Base-by-base conservation (phyloP, 31 red algal species). In the Endocladia muricata region DNA sequence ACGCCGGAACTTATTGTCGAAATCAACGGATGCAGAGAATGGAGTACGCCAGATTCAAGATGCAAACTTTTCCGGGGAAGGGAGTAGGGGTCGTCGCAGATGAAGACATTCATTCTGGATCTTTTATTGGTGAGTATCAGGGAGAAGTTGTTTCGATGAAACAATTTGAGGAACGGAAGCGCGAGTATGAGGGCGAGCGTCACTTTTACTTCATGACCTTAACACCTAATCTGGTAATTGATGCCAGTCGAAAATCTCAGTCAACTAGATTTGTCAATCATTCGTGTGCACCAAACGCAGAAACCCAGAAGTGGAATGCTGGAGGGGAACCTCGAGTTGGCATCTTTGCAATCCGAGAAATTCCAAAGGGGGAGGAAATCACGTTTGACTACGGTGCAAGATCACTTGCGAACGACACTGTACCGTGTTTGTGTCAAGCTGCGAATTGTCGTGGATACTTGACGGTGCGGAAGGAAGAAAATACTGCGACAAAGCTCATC, bases 191-290 rank as follows among this genome's bases (percentile, higher is more conserved):
- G 42, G 84, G 85, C 30, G 95, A 98, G 59, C 52, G 80, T 6
- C 86, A 94, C 47, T 93, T 98, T 44, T 98, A 98, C 68, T 98
- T 98, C 42, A 98, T 98, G 95, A 94, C 69, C 37, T 74, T 98
- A 55, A 85, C 88, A 41, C 68, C 39, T 25, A 85, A 85, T 29
- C 73, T 88, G 25, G 74, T 94, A 31, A 88, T 98, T 32, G 95
- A 98, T 87, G 95, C 95, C 0, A 88, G 83, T 1, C 79, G 95
- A 32, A 85, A 85, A 51, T 88, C 86, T 23, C 78, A 85, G 44
- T 68, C 67, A 35, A 89, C 89, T 31, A 77, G 95, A 58, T 98
- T 91, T 70, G 58, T 98, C 17, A 98, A 98, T 73, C 95, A 98
- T 76, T 73, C 69, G 22, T 98, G 95, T 77, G 86, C 91, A 48